Conservation (phyloP, 768 basidiomycete species). For the Boletellus ananiceps region DNA sequence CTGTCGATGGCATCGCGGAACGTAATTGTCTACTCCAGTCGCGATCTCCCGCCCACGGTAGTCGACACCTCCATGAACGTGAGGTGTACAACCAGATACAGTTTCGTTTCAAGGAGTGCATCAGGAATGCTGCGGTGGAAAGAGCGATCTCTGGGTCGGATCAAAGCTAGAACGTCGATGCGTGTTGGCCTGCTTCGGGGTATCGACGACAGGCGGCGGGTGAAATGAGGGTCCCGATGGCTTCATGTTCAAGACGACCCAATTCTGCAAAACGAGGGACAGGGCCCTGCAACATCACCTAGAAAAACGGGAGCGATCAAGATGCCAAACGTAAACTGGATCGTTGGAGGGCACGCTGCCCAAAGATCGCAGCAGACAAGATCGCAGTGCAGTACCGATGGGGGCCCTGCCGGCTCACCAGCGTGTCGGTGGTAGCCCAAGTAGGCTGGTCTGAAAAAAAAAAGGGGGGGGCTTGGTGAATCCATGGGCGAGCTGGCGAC, state of each 20-base stretch:
- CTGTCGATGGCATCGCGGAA: slow-evolving; percentile 10
- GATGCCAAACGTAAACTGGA: slow-evolving; percentile 23
- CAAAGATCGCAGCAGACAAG: slow-evolving; percentile 3
- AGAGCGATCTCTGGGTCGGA: slow-evolving; percentile 25
- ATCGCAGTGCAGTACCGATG: neutral
- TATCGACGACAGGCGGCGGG: neutral
- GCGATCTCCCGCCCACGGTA: slow-evolving; percentile 13
- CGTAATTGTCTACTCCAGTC: neutral
- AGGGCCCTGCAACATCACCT: slow-evolving; percentile 9
- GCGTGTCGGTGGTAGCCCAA: too few relatives aligned
- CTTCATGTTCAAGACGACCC: slow-evolving; percentile 6
- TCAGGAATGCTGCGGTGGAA: slow-evolving; percentile 10
- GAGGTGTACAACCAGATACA: slow-evolving; percentile 7
- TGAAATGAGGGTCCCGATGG: slow-evolving; percentile 6
- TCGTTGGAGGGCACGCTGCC: slow-evolving; percentile 20
- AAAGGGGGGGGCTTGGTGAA: neutral
- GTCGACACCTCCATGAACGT: slow-evolving; percentile 10
- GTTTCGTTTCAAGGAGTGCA: slow-evolving; percentile 5
- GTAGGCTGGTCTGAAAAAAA: too few relatives aligned
- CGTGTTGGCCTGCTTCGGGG: slow-evolving; percentile 10
- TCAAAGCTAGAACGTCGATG: slow-evolving; percentile 17
- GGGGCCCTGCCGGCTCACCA: too few relatives aligned
- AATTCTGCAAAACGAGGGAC: slow-evolving; percentile 11
- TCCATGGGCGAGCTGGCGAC: neutral
- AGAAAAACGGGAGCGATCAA: slow-evolving; percentile 9